These are phyloP conservation scores for Jamesozyma jinghongensis DNA, from an alignment of 805 yeast species.

Conservation along the genomic window DNA sequence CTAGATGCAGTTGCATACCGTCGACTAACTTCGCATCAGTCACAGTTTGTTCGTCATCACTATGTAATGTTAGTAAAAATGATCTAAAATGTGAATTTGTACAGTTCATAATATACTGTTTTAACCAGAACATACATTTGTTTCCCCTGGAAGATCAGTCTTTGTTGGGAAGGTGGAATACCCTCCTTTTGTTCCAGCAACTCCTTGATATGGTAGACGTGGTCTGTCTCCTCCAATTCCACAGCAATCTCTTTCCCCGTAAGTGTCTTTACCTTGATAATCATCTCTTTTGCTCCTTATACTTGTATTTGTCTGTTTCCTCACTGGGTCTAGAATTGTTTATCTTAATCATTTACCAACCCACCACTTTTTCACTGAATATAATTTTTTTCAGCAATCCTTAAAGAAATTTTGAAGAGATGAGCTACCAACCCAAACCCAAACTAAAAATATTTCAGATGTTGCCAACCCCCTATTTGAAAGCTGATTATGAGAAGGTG, in stretches of 20 bases:
- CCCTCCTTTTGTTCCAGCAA: conserved; percentile 94
- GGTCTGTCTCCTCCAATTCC: conserved; percentile 29
- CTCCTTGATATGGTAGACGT: conserved; percentile 70
- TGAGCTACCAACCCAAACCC: too few relatives aligned
- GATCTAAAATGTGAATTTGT: background rate
- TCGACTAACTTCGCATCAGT: conserved; percentile 66
- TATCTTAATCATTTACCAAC: too few relatives aligned
- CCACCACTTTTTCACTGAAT: too few relatives aligned
- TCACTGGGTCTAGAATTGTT: too few relatives aligned
- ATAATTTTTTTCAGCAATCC: too few relatives aligned
- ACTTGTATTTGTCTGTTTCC: too few relatives aligned
- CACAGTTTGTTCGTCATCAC: conserved; percentile 68
- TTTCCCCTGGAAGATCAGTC: conserved; percentile 81
- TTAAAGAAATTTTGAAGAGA: too few relatives aligned
- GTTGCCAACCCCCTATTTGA: conserved; percentile 72
- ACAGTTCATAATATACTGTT: too few relatives aligned
- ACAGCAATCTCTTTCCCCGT: conserved; percentile 32
- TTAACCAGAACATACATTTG: conserved; percentile 76
- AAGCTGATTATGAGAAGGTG: conserved; percentile 58
- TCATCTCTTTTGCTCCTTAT: conserved; percentile 6
- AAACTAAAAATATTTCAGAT: too few relatives aligned
- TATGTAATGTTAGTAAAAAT: conserved; percentile 7
- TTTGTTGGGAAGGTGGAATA: conserved; percentile 92
- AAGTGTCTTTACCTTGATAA: conserved; percentile 25
- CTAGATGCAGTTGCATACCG: conserved; percentile 84